Percentiles rank a stretch among this genome's conserved stretches.
phyloP scores from a whole-genome alignment of 2,329 filamentous ascomycete genomes.

The Hymenotorrendiella dingleyae region DNA sequence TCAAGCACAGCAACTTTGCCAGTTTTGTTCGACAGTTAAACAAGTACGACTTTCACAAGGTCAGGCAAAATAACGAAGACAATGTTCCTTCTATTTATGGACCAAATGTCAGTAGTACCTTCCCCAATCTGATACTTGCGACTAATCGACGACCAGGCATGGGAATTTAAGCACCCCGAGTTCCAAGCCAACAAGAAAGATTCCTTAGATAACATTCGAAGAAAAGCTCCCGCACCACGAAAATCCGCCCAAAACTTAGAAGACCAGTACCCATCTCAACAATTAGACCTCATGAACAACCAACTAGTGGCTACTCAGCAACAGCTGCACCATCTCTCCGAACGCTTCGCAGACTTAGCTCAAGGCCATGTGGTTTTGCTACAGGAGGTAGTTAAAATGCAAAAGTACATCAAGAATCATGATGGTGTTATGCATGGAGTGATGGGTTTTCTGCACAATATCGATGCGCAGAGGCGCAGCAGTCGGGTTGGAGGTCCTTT shows the following conservation, averaged over 20 bases:
- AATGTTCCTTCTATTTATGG: conserved; percentile 77
- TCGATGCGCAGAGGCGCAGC: conserved; percentile 59
- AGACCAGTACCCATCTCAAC: conserved; percentile 75
- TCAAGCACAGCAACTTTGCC: conserved; percentile 98
- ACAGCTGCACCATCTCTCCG: conserved; percentile 82
- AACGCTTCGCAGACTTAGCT: conserved; percentile 73
- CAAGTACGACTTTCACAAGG: conserved; percentile 99
- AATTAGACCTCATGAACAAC: conserved; percentile 82
- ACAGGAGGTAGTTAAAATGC: conserved; percentile 54
- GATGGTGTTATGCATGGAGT: conserved; percentile 66
- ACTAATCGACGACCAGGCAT: conserved; percentile 52
- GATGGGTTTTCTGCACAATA: conserved; percentile 60
- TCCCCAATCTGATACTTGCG: neutral
- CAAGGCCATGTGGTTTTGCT: conserved; percentile 57
- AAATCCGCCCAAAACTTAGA: conserved; percentile 60
- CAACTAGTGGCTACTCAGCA: conserved; percentile 87
- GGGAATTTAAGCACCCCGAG: conserved; percentile 97
- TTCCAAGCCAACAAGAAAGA: conserved; percentile 96
- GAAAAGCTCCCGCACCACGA: conserved; percentile 87
- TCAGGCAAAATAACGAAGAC: conserved; percentile 84
- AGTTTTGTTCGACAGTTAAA: conserved; percentile 94
- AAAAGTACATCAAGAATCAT: conserved; percentile 61
- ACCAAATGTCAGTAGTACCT: conserved; percentile 55
- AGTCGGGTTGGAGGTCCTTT: conserved; percentile 42
- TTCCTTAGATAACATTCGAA: conserved; percentile 89